Evolutionary conservation across 2,329 filamentous ascomycete species (phyloP).

Genomic region (Bipolaris zeicola): DNA sequence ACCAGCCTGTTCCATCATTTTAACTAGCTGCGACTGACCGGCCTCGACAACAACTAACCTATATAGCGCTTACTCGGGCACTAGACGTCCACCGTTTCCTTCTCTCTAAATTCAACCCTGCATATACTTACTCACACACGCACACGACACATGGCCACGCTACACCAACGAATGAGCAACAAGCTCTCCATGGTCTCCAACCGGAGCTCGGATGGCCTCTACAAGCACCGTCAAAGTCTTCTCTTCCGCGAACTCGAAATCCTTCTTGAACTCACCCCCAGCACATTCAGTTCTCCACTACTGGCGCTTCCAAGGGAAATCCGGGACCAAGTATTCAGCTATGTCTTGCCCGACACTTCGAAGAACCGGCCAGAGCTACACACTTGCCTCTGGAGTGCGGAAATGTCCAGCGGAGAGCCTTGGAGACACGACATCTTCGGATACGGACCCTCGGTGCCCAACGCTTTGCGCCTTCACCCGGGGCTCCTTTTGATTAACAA

Average conservation of each 20-base stretch:
- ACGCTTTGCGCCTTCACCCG: slow-evolving; percentile 26
- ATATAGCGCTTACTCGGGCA: slow-evolving; percentile 6
- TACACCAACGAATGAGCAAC: slow-evolving; percentile 23
- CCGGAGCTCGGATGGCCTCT: slow-evolving; percentile 33
- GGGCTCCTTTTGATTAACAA: slow-evolving; percentile 38
- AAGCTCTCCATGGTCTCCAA: slow-evolving; percentile 34
- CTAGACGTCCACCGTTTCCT: not conserved
- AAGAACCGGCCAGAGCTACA: slow-evolving; percentile 37
- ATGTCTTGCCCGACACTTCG: slow-evolving; percentile 31
- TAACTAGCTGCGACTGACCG: not conserved
- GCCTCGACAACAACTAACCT: not conserved
- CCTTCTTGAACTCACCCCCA: slow-evolving; percentile 42
- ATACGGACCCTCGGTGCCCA: slow-evolving; percentile 35
- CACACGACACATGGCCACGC: slow-evolving; percentile 16
- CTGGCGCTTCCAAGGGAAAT: slow-evolving; percentile 41
- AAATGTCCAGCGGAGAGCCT: slow-evolving; percentile 41
- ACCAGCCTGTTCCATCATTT: not conserved
- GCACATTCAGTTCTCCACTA: slow-evolving; percentile 39
- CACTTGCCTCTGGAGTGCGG: slow-evolving; percentile 44
- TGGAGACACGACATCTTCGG: slow-evolving; percentile 44
- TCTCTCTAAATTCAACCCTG: not conserved
- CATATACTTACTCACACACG: not conserved
- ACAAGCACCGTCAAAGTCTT: slow-evolving; percentile 40
- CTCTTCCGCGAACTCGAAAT: slow-evolving; percentile 43
- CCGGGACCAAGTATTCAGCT: slow-evolving; percentile 33